Evolutionary conservation across 306 rosid genomes (phyloP), one percentile per base, ranked within the genome.

Genomic region (Dicorynia guianensis): DNA sequence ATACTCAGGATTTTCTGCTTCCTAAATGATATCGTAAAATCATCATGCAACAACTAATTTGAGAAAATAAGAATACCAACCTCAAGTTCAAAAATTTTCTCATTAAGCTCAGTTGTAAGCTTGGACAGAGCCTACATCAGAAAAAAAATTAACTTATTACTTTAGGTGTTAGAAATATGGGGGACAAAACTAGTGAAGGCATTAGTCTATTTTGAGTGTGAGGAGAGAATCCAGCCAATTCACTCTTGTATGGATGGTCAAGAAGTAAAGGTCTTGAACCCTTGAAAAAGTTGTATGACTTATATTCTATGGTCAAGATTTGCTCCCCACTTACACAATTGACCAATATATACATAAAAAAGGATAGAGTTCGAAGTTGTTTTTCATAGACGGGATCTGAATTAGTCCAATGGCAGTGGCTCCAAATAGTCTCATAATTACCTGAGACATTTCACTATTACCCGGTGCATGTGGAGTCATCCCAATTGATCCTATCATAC

Each of bases 31-130:
- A 83, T 36, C 18, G 12, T 59, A 47, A 60, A 58, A 77, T 53
- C 75, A 75, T 65, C 38, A 35, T 34, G 60, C 30, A 72, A 78
- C 65, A 56, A 72, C 30, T 25, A 2, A 25, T 1, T 35, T 39
- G 60, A 59, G 79, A 81, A 47, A 75, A 71, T 34, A 80, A 39
- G 67, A 81, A 63, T 73, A 83, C 93, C 47, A 65, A 93, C 97
- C 97, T 93, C 97, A 33, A 93, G 92, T 83, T 93, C 97, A 34
- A 90, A 93, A 49, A 85, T 85, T 66, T 85, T 90, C 77, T 90
- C 91, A 77, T 87, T 93, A 63, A 90, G 88, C 79, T 85, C 96
- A 63, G 84, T 73, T 30, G 93, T 66, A 74, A 90, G 85, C 88
- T 90, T 88, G 79, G 90, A 83, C 62, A 93, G 69, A 75, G 91